phyloP scores from a whole-genome alignment of 768 basidiomycete genomes.

The Podaxis rugospora region DNA sequence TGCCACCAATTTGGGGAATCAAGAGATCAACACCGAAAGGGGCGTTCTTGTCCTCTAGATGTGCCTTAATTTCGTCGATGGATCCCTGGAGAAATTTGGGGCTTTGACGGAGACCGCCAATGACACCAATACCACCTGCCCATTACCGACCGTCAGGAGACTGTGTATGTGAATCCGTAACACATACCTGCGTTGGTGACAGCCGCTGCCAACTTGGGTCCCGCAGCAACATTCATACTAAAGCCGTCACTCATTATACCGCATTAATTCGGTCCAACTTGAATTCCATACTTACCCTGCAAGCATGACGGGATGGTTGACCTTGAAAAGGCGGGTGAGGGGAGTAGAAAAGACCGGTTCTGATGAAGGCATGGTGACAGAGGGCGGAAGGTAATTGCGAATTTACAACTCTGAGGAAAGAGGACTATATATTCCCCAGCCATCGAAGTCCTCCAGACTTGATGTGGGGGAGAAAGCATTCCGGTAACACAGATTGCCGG shows the following conservation, averaged over 20 bases:
- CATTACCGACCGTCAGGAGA: not conserved
- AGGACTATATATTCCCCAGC: not conserved
- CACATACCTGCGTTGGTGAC: conserved; percentile 83
- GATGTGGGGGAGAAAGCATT: not conserved
- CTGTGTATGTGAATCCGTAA: not conserved
- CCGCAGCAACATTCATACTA: conserved; percentile 86
- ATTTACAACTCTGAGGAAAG: not conserved
- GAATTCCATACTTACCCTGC: conserved; percentile 46
- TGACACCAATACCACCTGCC: conserved; percentile 76
- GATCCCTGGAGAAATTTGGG: conserved; percentile 64
- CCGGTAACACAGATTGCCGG: conserved; percentile 4
- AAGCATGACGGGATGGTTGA: conserved; percentile 82
- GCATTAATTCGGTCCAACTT: not conserved
- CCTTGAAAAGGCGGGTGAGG: conserved; percentile 69
- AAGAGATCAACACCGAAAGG: conserved; percentile 83
- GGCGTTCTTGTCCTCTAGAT: conserved; percentile 70
- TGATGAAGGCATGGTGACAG: conserved; percentile 58
- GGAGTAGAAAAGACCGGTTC: conserved; percentile 64
- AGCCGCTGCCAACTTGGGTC: conserved; percentile 78
- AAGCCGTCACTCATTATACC: not conserved
- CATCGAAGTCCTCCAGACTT: not conserved
- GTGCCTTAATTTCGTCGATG: conserved; percentile 69
- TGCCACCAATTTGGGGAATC: conserved; percentile 78
- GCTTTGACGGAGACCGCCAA: conserved; percentile 75
- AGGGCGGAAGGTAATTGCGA: not conserved